Evolutionary conservation across 2,329 filamentous ascomycete species (phyloP), one percentile per base, ranked within the genome.

Genomic region (Didymella pinodella): DNA sequence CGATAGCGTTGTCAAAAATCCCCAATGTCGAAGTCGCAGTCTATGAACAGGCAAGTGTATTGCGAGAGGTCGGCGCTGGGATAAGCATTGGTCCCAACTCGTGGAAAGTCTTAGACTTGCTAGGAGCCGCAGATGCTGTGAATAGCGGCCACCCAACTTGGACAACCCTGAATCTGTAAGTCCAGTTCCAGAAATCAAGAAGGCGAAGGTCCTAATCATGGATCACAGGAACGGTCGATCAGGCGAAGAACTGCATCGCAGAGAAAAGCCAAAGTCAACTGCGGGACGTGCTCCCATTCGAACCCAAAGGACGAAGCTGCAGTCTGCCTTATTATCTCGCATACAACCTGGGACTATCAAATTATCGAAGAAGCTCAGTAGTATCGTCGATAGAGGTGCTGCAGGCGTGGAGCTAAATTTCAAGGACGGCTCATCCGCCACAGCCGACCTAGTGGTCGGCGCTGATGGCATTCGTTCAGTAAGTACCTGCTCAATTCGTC

Each of bases 381-480:
- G 61, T 0, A 63, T 85, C 2, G 67, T 79, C 3, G 73, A 84
- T 48, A 59, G 79, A 2, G 65, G 70, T 0, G 63, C 57, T 14
- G 69, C 66, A 0, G 81, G 79, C 26, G 46, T 62, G 10, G 20
- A 58, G 6, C 32, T 64, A 4, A 18, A 56, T 0, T 86, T 87
- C 56, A 74, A 79, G 12, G 83, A 86, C 61, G 78, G 79, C 0
- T 77, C 77, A 2, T 68, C 76, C 12, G 54, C 54, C 2, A 60
- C 56, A 16, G 78, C 78, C 2, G 82, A 84, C 60, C 66, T 85
- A 0, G 75, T 85, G 0, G 77, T 86, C 2, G 84, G 83, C 0
- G 83, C 81, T 5, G 62, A 64, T 40, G 59, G 59, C 1, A 64
- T 64, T 28, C 59, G 4, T 82, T 86, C 64, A 82, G 84, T 2